A percentile compares a stretch with the other conserved stretches of the same genome.
These are phyloP conservation scores for Chalciporus sp. DNA, from an alignment of 1,284 basidiomycete species.

Conservation along the genomic window DNA sequence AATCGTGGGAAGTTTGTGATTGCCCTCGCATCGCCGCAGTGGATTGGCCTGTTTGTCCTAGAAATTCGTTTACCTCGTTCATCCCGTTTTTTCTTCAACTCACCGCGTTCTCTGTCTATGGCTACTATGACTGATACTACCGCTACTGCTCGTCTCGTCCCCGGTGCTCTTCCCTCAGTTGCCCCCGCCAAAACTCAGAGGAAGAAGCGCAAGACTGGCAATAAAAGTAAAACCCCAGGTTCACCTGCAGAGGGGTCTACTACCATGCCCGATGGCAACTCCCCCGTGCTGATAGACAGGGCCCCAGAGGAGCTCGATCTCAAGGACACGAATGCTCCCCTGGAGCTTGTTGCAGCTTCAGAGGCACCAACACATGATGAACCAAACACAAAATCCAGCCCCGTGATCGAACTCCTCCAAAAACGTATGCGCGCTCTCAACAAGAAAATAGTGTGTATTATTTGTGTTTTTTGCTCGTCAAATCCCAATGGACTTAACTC, in stretches of 20 bases:
- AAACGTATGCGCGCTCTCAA: conserved; percentile 75
- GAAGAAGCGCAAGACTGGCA: conserved; percentile 65
- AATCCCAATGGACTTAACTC: conserved; percentile 11
- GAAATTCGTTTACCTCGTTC: conserved; percentile 23
- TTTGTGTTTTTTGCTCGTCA: conserved; percentile 5
- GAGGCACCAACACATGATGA: conserved; percentile 49
- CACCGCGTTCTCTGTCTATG: not conserved
- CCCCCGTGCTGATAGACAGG: conserved; percentile 52
- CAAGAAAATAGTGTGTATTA: conserved; percentile 79
- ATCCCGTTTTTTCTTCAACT: conserved; percentile 15
- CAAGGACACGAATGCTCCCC: conserved; percentile 50
- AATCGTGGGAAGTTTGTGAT: conserved; percentile 25
- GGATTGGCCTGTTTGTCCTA: conserved; percentile 1
- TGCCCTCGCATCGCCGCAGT: conserved; percentile 18
- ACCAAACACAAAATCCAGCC: conserved; percentile 53
- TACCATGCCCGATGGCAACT: conserved; percentile 47
- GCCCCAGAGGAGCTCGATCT: conserved; percentile 50
- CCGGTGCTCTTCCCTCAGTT: conserved; percentile 69
- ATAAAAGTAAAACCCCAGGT: conserved; percentile 44
- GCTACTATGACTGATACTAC: conserved; percentile 49
- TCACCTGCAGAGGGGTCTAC: conserved; percentile 41
- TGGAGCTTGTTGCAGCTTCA: conserved; percentile 48
- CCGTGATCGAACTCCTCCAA: conserved; percentile 74
- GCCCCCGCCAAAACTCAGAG: conserved; percentile 60
- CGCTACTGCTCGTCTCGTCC: conserved; percentile 57